A percentile compares a stretch with the other conserved stretches of the same genome.
phyloP scores from a whole-genome alignment of 768 basidiomycete genomes.

The Tylopilus felleus region DNA sequence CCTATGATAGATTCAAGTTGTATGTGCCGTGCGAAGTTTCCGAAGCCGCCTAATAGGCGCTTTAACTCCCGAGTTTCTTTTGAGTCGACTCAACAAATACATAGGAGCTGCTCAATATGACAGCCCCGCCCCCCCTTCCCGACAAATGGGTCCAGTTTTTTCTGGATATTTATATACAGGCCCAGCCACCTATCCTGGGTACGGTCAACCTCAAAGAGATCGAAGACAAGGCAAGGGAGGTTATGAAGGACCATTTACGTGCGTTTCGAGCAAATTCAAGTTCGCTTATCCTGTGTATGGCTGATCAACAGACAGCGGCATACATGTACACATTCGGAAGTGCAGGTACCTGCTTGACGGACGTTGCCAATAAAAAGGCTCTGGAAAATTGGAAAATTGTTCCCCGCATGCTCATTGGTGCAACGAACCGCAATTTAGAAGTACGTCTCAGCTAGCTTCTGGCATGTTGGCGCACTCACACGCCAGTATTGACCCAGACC shows the following conservation, averaged over 20 bases:
- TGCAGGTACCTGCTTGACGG: conserved; percentile 69
- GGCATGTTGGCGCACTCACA: not conserved
- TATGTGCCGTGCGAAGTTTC: too few relatives aligned
- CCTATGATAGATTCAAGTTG: too few relatives aligned
- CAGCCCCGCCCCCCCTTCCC: conserved; percentile 11
- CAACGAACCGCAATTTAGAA: conserved; percentile 54
- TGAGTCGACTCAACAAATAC: too few relatives aligned
- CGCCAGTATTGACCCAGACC: conserved; percentile 41
- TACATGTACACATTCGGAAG: conserved; percentile 77
- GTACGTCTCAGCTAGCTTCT: conserved; percentile 33
- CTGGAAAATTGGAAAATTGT: conserved; percentile 70
- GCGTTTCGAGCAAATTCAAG: conserved; percentile 16
- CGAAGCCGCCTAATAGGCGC: too few relatives aligned
- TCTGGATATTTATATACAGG: conserved; percentile 16
- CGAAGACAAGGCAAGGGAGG: conserved; percentile 63
- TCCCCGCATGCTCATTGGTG: conserved; percentile 73
- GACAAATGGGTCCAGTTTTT: conserved; percentile 30
- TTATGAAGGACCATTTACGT: conserved; percentile 56
- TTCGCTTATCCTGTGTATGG: not conserved
- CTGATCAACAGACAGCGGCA: conserved; percentile 41
- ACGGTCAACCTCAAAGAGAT: conserved; percentile 62
- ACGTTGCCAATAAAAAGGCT: conserved; percentile 59
- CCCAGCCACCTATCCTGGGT: conserved; percentile 38
- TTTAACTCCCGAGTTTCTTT: too few relatives aligned
- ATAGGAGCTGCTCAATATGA: conserved; percentile 12